A percentile compares a stretch with the other conserved stretches of the same genome.
Conservation (phyloP, 108 stramenopile genomes). For the Cyclotella choctawhatcheeana region DNA sequence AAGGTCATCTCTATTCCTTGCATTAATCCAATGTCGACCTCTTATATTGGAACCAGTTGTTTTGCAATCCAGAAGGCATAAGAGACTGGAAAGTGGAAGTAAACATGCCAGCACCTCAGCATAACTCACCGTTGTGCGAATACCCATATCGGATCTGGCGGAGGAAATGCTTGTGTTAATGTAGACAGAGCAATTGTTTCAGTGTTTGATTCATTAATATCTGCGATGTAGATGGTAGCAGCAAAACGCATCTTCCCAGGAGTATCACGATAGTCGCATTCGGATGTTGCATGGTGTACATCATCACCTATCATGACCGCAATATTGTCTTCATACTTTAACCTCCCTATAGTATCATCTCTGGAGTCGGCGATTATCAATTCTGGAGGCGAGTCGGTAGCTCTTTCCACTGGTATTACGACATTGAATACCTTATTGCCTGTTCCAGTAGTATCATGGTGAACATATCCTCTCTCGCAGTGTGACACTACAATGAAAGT, state of each 20-base stretch:
- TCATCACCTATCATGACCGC: conserved; percentile 62
- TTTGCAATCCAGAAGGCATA: neutral
- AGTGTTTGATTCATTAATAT: conserved; percentile 24
- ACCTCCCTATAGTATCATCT: conserved; percentile 23
- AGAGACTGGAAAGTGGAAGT: neutral
- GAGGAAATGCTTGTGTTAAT: conserved; percentile 32
- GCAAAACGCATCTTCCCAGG: conserved; percentile 28
- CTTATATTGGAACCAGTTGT: neutral
- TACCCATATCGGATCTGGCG: conserved; percentile 11
- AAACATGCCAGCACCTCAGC: neutral
- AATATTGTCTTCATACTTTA: conserved; percentile 51
- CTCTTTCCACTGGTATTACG: conserved; percentile 58
- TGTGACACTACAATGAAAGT: conserved; percentile 64
- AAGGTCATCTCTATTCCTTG: conserved; percentile 4
- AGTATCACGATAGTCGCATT: conserved; percentile 39
- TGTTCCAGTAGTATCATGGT: conserved; percentile 47
- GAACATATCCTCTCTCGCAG: conserved; percentile 47
- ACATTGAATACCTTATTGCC: conserved; percentile 58
- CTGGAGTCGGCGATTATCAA: conserved; percentile 24
- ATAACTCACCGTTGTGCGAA: conserved; percentile 10
- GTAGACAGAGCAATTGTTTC: neutral
- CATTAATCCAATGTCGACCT: conserved; percentile 24
- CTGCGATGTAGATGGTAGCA: conserved; percentile 30
- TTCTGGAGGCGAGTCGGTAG: conserved; percentile 51
- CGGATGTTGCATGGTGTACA: conserved; percentile 51